Conservation (phyloP, 2,329 filamentous ascomycete genomes). For the Fusarium stilboides region DNA sequence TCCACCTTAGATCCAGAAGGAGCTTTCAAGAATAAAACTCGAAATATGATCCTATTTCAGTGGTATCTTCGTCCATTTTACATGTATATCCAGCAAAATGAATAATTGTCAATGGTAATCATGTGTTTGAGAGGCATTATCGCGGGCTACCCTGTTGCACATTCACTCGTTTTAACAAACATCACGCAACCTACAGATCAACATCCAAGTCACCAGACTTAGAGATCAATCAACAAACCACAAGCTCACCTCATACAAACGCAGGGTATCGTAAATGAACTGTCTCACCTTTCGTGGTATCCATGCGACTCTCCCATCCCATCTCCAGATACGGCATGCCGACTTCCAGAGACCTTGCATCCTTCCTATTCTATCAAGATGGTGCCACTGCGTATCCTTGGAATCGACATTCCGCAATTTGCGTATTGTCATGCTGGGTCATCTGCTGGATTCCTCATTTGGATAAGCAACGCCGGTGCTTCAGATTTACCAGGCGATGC, state of each 20-base stretch:
- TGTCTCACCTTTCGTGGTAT: conserved; percentile 8
- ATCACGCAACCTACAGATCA: neutral
- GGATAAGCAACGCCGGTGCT: conserved; percentile 12
- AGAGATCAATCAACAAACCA: neutral
- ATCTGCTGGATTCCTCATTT: neutral
- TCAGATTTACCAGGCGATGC: conserved; percentile 14
- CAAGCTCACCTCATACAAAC: neutral
- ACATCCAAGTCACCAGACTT: neutral
- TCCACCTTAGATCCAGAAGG: too few relatives aligned
- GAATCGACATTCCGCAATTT: conserved; percentile 34
- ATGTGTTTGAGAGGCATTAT: neutral
- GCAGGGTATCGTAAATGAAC: conserved; percentile 4
- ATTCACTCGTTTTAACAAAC: neutral
- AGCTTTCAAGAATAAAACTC: too few relatives aligned
- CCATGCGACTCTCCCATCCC: conserved; percentile 4
- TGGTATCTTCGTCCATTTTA: too few relatives aligned
- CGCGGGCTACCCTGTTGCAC: neutral
- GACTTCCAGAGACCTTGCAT: neutral
- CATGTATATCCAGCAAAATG: neutral
- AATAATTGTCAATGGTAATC: neutral
- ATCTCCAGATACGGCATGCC: conserved; percentile 3
- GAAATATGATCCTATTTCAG: too few relatives aligned
- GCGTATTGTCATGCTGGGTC: neutral
- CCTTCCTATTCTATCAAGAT: conserved; percentile 12
- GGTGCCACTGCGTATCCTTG: neutral